phyloP scores from a whole-genome alignment of 192 early-diverging fungal genomes.

The Podila epicladia region DNA sequence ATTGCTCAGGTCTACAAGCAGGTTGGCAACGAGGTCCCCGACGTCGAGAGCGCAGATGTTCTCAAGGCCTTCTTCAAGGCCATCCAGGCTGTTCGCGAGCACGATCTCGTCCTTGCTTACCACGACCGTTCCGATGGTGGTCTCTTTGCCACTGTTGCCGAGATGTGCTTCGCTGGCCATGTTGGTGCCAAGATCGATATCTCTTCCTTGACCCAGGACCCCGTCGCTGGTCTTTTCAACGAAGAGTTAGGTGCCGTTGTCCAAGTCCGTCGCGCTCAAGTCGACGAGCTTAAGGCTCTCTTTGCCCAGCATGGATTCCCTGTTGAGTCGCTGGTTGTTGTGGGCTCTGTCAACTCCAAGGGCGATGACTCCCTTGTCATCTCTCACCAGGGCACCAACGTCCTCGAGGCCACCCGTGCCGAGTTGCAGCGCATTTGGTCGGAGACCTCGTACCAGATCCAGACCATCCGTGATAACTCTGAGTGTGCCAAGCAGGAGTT shows the following conservation, averaged over 20 bases:
- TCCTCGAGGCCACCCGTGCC: constrained; percentile 69
- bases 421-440: constrained; percentile 87
- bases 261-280: constrained; percentile 74
- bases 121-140: constrained; percentile 99
- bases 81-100: constrained; percentile 66
- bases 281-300: constrained; percentile 61
- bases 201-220: constrained; percentile 56
- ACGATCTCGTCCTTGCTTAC: constrained; percentile 84
- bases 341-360: constrained; percentile 67
- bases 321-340: constrained; percentile 56
- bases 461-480: constrained; percentile 90
- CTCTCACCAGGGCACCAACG: constrained; percentile 40
- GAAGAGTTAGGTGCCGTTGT: constrained; percentile 99
- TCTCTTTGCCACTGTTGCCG: constrained; percentile 87
- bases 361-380: constrained; percentile 65
- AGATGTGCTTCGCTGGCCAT: constrained; percentile 98
- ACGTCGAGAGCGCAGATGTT: constrained; percentile 77
- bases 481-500: constrained; percentile 87
- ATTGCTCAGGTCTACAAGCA: constrained; percentile 96
- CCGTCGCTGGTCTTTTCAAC: constrained; percentile 84
- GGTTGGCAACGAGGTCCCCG: constrained; percentile 81
- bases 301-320: constrained; percentile 68
- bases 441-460: constrained; percentile 93
- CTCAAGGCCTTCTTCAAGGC: constrained; percentile 85
- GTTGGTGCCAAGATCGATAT: constrained; percentile 81